A percentile compares a stretch with the other conserved stretches of the same genome.
These are phyloP conservation scores for Exophiala alcalophila DNA, from an alignment of 2,329 filamentous ascomycete species.

Conservation along the genomic window DNA sequence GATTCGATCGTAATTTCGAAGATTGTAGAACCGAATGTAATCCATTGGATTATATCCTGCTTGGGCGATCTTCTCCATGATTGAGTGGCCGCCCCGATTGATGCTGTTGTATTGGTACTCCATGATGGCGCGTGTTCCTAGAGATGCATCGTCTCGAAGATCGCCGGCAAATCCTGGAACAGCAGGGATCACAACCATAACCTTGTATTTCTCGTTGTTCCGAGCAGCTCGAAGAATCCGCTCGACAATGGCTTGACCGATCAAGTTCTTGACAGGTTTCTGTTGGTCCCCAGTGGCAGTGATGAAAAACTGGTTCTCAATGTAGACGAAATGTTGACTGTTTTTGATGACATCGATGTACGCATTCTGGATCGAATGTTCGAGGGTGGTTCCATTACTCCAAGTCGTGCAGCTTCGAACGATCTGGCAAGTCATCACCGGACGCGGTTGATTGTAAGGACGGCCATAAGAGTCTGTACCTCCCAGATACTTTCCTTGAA, in stretches of 20 bases:
- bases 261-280: constrained; percentile 70
- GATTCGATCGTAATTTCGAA: constrained; percentile 80
- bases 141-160: constrained; percentile 66
- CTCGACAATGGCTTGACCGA: constrained; percentile 75
- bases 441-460: constrained; percentile 20
- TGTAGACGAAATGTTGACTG: constrained; percentile 72
- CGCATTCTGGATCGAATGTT: constrained; percentile 83
- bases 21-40: constrained; percentile 82
- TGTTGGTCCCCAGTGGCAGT: constrained; percentile 71
- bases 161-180: constrained; percentile 82
- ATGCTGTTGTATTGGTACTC: constrained; percentile 82
- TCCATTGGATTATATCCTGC: constrained; percentile 66
- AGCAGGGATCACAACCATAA: constrained; percentile 74
- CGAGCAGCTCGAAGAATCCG: constrained; percentile 69
- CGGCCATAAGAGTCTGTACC: constrained; percentile 24
- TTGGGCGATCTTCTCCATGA: constrained; percentile 66
- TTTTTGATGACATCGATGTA: constrained; percentile 70
- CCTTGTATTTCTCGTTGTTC: constrained; percentile 64
- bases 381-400: constrained; percentile 58
- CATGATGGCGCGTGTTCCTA: constrained; percentile 82
- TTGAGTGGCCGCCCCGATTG: constrained; percentile 71
- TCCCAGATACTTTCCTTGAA: constrained; percentile 30
- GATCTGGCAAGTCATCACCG: constrained; percentile 36
- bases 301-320: constrained; percentile 88
- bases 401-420: constrained; percentile 52